Evolutionary conservation across 169 alveolate species (phyloP), one percentile per base, ranked within the genome.

Genomic region (Eimeria acervulina): DNA sequence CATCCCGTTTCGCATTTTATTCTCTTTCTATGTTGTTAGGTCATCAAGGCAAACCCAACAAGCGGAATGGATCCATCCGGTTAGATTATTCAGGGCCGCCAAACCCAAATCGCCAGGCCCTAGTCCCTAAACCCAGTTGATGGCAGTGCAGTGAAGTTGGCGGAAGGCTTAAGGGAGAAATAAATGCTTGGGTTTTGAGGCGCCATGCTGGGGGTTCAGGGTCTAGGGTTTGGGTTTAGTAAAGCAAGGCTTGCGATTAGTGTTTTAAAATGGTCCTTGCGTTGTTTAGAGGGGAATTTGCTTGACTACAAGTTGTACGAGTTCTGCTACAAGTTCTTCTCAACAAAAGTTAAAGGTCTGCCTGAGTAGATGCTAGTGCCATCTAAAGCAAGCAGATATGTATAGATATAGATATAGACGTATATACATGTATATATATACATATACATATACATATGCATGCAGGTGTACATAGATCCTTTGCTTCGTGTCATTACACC

Each of bases 31-130:
- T 42, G 31, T 63, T n/a, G 28, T 26, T 44, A 92, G 96, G 90
- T 92, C 96, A 92, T 92, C 23, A 76, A 85, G 52, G 96, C 51
- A 36, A 76, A 92, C 63, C 92, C 96, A 13, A 92, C 96, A 23
- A 55, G 96, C 36, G 96, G 96, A 51, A 55, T 92, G 85, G 47
- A 51, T 26, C 31, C 40, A 10, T 19, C 28, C 38, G 91, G 91
- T 83, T 28, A 51, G 89, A 26, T 8, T 44, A 6, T 63, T 3
- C 15, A 26, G 74, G 68, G 26, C 28, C 7, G 21, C 68, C 68
- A 0, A 6, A 74, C n/a, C 55, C 31, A n/a, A n/a, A n/a, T n/a
- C n/a, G n/a, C n/a, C 36, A 74, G 0, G 12, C 52, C 44, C 52
- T 33, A 33, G 36, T 1, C 59, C 33, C 84, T 74, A 74, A 74